Evolutionary conservation across 192 early-diverging fungal species (phyloP).

Genomic region (Rhizoclosmatium sp.): DNA sequence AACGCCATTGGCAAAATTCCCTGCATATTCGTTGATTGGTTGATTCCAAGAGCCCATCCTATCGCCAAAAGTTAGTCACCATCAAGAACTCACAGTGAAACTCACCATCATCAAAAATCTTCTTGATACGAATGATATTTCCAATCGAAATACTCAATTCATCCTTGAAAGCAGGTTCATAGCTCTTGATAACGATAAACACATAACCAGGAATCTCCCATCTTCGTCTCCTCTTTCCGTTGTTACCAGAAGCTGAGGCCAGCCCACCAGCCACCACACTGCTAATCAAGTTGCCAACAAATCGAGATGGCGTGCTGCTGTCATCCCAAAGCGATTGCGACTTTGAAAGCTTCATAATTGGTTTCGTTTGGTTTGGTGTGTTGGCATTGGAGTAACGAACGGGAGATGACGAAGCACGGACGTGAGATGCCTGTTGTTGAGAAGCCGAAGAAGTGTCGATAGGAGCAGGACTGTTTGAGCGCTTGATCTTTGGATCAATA

Average conservation of each 20-base stretch:
- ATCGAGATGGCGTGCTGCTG: constrained; percentile 6
- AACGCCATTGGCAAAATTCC: constrained; percentile 37
- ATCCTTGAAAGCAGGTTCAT: constrained; percentile 31
- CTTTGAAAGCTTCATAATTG: not conserved
- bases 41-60: constrained; percentile 32
- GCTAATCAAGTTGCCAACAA: constrained; percentile 7
- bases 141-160: constrained; percentile 27
- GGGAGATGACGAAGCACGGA: not conserved
- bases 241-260: not conserved
- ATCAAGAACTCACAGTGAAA: not conserved
- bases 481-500: not conserved
- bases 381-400: not conserved
- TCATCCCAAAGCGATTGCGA: not conserved
- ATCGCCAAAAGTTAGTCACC: not conserved
- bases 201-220: constrained; percentile 35
- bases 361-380: not conserved
- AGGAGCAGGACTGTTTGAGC: too few relatives aligned
- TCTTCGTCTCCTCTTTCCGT: not conserved
- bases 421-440: not conserved
- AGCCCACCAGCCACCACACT: not conserved
- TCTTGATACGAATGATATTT: constrained; percentile 36
- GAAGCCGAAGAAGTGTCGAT: not conserved
- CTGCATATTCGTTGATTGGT: constrained; percentile 30
- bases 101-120: constrained; percentile 38
- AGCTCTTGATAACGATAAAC: constrained; percentile 33